Conservation (phyloP, 345 rosid species). For the Fremontodendron californicum region DNA sequence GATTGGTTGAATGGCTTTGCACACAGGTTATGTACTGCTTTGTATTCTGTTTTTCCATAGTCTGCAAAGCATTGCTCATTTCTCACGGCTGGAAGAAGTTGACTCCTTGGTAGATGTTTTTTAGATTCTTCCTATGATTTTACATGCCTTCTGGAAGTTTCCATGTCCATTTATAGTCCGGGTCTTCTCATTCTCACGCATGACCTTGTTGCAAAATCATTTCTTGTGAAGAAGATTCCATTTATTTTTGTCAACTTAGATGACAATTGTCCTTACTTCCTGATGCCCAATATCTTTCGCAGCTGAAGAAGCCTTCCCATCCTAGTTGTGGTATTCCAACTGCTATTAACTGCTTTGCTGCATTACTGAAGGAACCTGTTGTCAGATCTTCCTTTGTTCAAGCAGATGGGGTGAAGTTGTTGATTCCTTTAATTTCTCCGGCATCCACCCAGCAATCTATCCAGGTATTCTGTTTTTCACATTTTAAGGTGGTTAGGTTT, state of each 20-base stretch:
- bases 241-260: background rate
- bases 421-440: conserved; percentile 81
- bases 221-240: background rate
- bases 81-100: conserved; percentile 8
- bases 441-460: conserved; percentile 97
- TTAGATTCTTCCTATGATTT: background rate
- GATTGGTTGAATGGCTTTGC: conserved; percentile 96
- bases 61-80: background rate
- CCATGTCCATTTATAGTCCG: background rate
- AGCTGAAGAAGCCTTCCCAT: conserved; percentile 92
- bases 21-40: conserved; percentile 53
- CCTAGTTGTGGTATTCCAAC: conserved; percentile 71
- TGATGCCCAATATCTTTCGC: conserved; percentile 17
- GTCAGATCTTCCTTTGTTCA: conserved; percentile 90
- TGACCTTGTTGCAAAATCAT: background rate
- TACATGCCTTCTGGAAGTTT: background rate
- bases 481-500: conserved; percentile 3
- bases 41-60: background rate
- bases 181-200: background rate
- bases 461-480: conserved; percentile 48
- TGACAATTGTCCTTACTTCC: conserved; percentile 3
- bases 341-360: conserved; percentile 71
- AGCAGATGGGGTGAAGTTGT: conserved; percentile 87
- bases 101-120: background rate
- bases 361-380: conserved; percentile 79